Base-by-base conservation (phyloP, 352 stramenopile genomes). In the Phytophthora sansomeana region DNA sequence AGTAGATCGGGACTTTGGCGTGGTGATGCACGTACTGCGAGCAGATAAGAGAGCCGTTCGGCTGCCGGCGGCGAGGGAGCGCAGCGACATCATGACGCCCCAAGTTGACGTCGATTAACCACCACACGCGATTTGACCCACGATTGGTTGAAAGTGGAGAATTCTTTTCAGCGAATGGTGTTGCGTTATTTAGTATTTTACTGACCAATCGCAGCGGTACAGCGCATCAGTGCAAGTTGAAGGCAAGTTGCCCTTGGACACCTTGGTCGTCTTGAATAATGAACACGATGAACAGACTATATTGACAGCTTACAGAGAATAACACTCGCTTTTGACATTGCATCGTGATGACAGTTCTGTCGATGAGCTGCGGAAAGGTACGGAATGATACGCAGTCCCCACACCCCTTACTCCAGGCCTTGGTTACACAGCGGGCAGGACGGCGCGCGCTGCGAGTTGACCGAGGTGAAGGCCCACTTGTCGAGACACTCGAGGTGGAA, bases 401-500 rank as follows among this genome's bases (percentile, higher is more conserved):
- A 28, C n/a, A 39, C 14, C 1, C 21, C 3, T 47, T 82, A 94
- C 51, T 94, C 85, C 35, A 94, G 75, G 2, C 53, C 65, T 75
- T 96, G 87, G 58, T 94, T 96, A 58, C 89, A 96, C 17, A 96
- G 75, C 48, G 89, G 89, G 48, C 89, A 96, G 6, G 77, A 87
- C 41, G 89, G 89, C 54, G 73, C 70, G 39, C 85, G 82, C 46
- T 89, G 77, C 30, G 81, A 80, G 58, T 79, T 89, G 51, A 89
- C 85, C 1, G 83, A 89, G 13, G 87, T 92, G 67, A 93, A 91
- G 11, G 87, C 86, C 89, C 89, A 96, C 66, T 92, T 91, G 74
- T 96, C 89, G 42, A 96, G 75, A 74, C 89, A 96, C 69, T 96
- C 89, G 43, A 96, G 67, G 53, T 96, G 89, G 64, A 95, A 96